Base-by-base conservation (phyloP, 2,329 filamentous ascomycete genomes). In the Talaromyces islandicus region DNA sequence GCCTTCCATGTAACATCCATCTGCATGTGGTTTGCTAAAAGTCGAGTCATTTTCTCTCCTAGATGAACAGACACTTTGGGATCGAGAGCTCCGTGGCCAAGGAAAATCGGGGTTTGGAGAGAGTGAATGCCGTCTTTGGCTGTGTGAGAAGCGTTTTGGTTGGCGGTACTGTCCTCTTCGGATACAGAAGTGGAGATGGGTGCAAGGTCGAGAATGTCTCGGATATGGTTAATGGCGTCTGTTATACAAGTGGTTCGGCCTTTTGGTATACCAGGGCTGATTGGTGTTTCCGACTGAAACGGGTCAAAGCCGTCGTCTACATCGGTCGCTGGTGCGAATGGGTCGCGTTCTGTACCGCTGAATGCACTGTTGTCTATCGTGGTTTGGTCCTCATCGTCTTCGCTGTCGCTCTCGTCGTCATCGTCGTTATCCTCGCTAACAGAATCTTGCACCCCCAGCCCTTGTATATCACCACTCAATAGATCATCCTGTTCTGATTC, bases 1-100 rank as follows among this genome's bases (percentile, higher is more conserved):
- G 62, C 38, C 57, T 74, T 73, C 74, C 75, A 79, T n/a, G 60
- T 62, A n/a, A 60, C 58, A 5, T 62, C 30, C 50, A 62, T 60
- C 14, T 51, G 29, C 48, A 57, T n/a, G 17, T 25, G 19, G 6
- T 53, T 41, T 3, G 50, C 56, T 41, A 60, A 48, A 29, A 61
- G 9, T 35, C 54, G 27, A 7, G 43, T 51, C 56, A 63, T 59
- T 12, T 21, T 46, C 38, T 59, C 52, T 1, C 56, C 56, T 6
- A 61, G 50, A 12, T 25, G 27, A 25, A 78, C 11, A 73, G 67
- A 69, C 7, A 79, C 71, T 59, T 78, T 76, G 14, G 72, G 69
- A 64, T 82, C 78, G 4, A 65, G 65, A 10, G 60, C 66, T 2
- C 78, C 75, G 57, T 81, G 78, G 3, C 78, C 77, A 1, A 82